Conservation (phyloP, 345 rosid genomes). For the Barbarea vulgaris region DNA sequence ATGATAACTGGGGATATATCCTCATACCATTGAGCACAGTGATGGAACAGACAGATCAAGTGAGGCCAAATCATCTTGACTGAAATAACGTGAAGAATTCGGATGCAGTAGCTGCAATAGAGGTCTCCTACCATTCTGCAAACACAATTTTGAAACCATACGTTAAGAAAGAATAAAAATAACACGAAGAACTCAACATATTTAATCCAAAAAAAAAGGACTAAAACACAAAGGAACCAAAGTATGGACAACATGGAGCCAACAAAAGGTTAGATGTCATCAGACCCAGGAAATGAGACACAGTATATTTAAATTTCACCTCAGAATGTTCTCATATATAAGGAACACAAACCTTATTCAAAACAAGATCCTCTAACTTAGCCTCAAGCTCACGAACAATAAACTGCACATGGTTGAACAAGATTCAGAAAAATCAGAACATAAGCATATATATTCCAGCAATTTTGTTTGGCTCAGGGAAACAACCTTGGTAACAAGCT, state of each 20-base stretch:
- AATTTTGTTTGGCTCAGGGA: conserved; percentile 6
- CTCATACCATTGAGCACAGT: conserved; percentile 62
- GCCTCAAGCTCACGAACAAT: conserved; percentile 75
- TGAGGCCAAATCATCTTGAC: conserved; percentile 73
- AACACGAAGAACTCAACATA: conserved; percentile 3
- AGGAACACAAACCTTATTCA: conserved; percentile 67
- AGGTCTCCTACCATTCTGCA: conserved; percentile 77
- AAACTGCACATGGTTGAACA: conserved; percentile 52
- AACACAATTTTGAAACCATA: conserved; percentile 28
- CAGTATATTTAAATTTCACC: neutral
- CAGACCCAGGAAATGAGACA: neutral
- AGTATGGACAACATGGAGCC: neutral
- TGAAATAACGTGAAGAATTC: conserved; percentile 69
- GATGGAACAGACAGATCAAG: conserved; percentile 67
- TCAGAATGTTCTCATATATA: conserved; percentile 5
- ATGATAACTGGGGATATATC: conserved; percentile 22
- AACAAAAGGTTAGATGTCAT: neutral
- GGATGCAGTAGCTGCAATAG: conserved; percentile 85
- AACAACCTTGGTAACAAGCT: conserved; percentile 77
- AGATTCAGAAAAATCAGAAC: conserved; percentile 27
- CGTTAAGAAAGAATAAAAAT: neutral
- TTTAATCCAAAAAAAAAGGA: neutral
- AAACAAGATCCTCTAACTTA: conserved; percentile 61
- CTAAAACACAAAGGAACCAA: conserved; percentile 11
- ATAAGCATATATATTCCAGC: conserved; percentile 8